Evolutionary conservation across 768 basidiomycete genomes (phyloP), one percentile per base, ranked within the genome.

Genomic region (Rhizopogon vesiculosus): DNA sequence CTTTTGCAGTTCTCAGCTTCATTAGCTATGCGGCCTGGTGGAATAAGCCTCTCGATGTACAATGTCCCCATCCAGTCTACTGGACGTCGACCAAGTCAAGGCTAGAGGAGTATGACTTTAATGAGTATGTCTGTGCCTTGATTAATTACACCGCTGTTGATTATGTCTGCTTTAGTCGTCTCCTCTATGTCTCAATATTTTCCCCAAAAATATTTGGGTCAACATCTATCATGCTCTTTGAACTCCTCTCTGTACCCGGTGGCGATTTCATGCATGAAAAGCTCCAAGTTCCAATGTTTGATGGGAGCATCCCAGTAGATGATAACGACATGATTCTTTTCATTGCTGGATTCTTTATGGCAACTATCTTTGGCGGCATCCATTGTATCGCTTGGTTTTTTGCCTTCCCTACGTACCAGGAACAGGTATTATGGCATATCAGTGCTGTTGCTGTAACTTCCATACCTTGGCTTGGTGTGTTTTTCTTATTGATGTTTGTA

Each of bases 41-140:
- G 74, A 33, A 67, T 29, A 78, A 78, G 60, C 76, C 75, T 2
- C 62, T 69, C 10, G 68, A 71, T 52, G 68, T 76, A 0, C 56
- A 56, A 12, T 59, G 56, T 7, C 67, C 62, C 7, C 3, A 49
- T 7, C 31, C 35, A 7, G 42, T 49, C 13, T 15, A 56, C 22
- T 50, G 28, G 39, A 41, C 29, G 9, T 45, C n/a, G 10, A 29
- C 28, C 3, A 8, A n/a, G 10, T 45, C 45, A n/a, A 9, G n/a
- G n/a, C 28, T 9, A n/a, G 6, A n/a, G 28, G 16, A n/a, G 9
- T 12, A n/a, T 28, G 2, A n/a, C n/a, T 10, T 29, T 31, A 0
- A 45, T n/a, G 28, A 12, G 45, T 12, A 45, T 12, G 45, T 45
- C 3, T 10, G 16, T 10, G 45, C 2, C 9, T 45, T n/a, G 4